Conservation (phyloP, 306 rosid genomes). For the Prunus campanulata region DNA sequence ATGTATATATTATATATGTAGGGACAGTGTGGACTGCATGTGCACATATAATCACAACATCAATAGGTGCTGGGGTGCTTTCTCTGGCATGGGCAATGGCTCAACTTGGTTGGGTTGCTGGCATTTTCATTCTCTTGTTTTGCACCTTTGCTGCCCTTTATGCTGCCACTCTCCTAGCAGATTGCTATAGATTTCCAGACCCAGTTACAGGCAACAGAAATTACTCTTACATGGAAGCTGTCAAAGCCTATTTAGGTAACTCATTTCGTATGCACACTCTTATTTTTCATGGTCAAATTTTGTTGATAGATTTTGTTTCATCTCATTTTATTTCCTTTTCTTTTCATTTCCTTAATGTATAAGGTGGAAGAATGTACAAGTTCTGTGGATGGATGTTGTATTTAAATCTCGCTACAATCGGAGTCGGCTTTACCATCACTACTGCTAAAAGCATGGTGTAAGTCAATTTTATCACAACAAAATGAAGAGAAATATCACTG, state of each 20-base stretch:
- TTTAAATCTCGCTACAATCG: constrained; percentile 16
- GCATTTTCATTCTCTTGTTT: constrained; percentile 12
- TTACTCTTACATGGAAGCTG: constrained; percentile 36
- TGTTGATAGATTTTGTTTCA: neutral
- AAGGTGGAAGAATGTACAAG: constrained; percentile 24
- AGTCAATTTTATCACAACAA: neutral
- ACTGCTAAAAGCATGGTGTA: constrained; percentile 29
- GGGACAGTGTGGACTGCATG: constrained; percentile 28
- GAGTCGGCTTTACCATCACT: constrained; percentile 25
- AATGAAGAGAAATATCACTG: neutral
- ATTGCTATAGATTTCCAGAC: constrained; percentile 31
- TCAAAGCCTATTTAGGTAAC: constrained; percentile 24
- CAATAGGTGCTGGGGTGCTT: constrained; percentile 34
- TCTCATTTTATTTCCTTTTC: no score
- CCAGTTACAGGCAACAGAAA: constrained; percentile 28
- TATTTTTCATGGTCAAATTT: neutral
- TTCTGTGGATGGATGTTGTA: constrained; percentile 30
- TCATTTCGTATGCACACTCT: neutral
- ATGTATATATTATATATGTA: neutral
- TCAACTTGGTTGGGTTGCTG: constrained; percentile 30
- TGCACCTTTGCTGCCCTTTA: constrained; percentile 18
- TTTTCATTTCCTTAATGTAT: neutral
- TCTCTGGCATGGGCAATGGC: constrained; percentile 40
- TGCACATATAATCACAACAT: constrained; percentile 31
- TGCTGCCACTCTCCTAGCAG: constrained; percentile 21